Base-by-base conservation (phyloP, 176 grass and related monocot genomes). In the Musa beccarii region DNA sequence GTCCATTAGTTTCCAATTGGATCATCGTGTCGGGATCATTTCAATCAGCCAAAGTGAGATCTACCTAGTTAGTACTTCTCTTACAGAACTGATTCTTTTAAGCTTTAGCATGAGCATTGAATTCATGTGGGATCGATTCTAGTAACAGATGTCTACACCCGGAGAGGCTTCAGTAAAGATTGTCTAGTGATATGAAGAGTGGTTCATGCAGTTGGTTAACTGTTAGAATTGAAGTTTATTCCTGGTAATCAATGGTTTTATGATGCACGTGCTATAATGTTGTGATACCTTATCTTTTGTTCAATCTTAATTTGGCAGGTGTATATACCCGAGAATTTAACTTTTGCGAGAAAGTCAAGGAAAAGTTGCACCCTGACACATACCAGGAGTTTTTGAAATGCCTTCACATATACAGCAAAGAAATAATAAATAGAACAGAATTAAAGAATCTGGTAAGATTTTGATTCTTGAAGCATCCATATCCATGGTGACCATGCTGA, bases 331-430 rank as follows among this genome's bases (percentile, higher is more conserved):
- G 83, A 23, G 95, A 99, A 77, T 92, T 99, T 62, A 87, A 86
- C 75, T 99, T 91, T 75, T 94, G 88, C 0, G 90, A 99, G 75
- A 99, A 89, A 82, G 90, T 99, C 43, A 99, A 99, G 88, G 95
- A 99, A 77, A 99, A 94, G 74, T 75, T 99, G 78, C 90, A 94
- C 34, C 86, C 82, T 83, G 90, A 93, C n/a, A 86, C 91, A 53
- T 99, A 99, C 79, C 90, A 99, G 76, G 95, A 99, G 74, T 99
- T 99, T 65, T 87, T 99, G 84, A 99, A 99, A 89, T 99, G 95
- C 61, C 90, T 99, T 89, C 80, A 99, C 84, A 99, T 99, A 56
- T 99, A 99, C 80, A 99, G 90, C 84, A 86, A 99, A 53, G 90
- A 99, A 77, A 99, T 99, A 81, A 94, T 99, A 85, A 99, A 85